These are phyloP conservation scores for Alternaria angustiovoidea DNA, from an alignment of 2,329 filamentous ascomycete species.

Conservation along the genomic window DNA sequence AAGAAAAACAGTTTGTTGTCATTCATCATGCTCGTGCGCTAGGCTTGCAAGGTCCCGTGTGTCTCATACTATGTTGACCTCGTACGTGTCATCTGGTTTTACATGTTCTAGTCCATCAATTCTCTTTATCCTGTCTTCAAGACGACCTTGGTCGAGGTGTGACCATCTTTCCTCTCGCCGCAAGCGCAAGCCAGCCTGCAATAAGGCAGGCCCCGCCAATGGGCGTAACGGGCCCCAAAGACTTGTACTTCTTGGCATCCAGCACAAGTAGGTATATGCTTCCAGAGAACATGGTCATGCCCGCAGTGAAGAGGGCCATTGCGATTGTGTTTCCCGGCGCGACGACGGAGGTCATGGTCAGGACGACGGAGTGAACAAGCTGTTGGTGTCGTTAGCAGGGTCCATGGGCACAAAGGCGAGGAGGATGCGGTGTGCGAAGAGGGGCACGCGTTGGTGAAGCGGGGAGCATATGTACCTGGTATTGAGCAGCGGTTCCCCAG, in stretches of 20 bases:
- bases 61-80: not conserved
- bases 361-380: constrained; percentile 69
- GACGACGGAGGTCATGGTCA: constrained; percentile 64
- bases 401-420: not conserved
- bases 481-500: constrained; percentile 72
- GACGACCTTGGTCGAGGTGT: constrained; percentile 4
- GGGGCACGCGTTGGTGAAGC: not conserved
- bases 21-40: not conserved
- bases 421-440: not conserved
- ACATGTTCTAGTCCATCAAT: not conserved
- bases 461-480: constrained; percentile 60
- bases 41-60: not conserved
- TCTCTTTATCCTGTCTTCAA: not conserved
- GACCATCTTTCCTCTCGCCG: constrained; percentile 42
- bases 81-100: not conserved
- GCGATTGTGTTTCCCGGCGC: constrained; percentile 66
- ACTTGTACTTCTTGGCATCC: constrained; percentile 67
- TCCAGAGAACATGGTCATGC: constrained; percentile 73
- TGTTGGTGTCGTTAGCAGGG: constrained; percentile 53
- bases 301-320: constrained; percentile 66
- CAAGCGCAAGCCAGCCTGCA: constrained; percentile 67
- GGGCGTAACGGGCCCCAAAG: constrained; percentile 70
- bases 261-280: constrained; percentile 70
- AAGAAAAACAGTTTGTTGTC: not conserved
- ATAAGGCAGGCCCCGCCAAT: constrained; percentile 71